Conservation (phyloP, 1,139 yeast species). For the Ashbya aceris region DNA sequence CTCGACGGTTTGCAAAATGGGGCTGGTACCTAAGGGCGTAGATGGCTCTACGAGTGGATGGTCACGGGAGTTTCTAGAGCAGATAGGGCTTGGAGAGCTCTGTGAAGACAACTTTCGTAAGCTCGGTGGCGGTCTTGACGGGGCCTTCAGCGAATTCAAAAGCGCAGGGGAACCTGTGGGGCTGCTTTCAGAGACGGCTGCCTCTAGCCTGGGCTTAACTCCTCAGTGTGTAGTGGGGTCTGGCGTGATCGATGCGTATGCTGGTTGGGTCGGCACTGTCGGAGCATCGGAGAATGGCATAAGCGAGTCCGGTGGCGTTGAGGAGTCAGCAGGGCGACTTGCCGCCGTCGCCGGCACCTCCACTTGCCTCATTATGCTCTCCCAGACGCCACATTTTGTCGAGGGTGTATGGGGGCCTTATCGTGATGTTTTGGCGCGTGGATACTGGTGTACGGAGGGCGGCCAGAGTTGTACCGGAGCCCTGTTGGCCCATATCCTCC, state of each 20-base stretch:
- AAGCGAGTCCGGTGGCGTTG: slow-evolving; percentile 25
- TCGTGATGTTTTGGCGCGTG: slow-evolving; percentile 81
- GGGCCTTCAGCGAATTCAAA: slow-evolving; percentile 37
- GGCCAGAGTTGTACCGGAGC: slow-evolving; percentile 98
- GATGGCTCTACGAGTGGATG: slow-evolving; percentile 83
- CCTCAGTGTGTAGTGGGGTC: slow-evolving; percentile 79
- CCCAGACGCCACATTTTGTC: slow-evolving; percentile 78
- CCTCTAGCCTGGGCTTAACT: slow-evolving; percentile 77
- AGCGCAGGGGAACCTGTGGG: slow-evolving; percentile 90
- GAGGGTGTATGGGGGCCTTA: slow-evolving; percentile 99
- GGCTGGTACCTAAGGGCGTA: slow-evolving; percentile 84
- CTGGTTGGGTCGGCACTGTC: slow-evolving; percentile 98
- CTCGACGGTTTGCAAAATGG: slow-evolving; percentile 92
- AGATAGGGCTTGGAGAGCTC: slow-evolving; percentile 67
- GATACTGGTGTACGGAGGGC: slow-evolving; percentile 96
- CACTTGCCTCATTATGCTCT: slow-evolving; percentile 88
- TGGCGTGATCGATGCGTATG: slow-evolving; percentile 95
- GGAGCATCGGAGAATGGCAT: slow-evolving; percentile 53
- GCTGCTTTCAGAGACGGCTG: slow-evolving; percentile 52
- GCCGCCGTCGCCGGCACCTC: slow-evolving; percentile 99
- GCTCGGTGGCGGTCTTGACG: slow-evolving; percentile 59
- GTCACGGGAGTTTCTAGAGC: slow-evolving; percentile 66
- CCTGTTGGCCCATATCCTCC: slow-evolving; percentile 77
- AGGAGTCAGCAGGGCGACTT: slow-evolving; percentile 67
- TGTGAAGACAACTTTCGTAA: slow-evolving; percentile 65